Evolutionary conservation across 768 basidiomycete genomes (phyloP).

Genomic region (Termitomyces sp.): DNA sequence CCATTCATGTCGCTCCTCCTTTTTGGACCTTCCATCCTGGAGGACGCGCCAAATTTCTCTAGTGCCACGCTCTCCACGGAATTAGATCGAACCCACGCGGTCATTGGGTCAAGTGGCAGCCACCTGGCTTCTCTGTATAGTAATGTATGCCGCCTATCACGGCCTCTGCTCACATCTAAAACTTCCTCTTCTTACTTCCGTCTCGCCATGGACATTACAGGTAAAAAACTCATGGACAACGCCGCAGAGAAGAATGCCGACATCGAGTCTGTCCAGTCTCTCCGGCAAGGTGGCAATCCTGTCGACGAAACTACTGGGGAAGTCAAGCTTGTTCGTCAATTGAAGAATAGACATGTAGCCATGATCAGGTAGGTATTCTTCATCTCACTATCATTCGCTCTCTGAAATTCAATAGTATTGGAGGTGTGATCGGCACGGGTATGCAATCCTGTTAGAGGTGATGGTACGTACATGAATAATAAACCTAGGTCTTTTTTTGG

Average conservation of each 20-base stretch:
- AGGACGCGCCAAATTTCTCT: no score
- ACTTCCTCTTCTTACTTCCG: not conserved
- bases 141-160: no score
- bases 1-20: no score
- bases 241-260: slow-evolving; percentile 14
- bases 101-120: no score
- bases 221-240: slow-evolving; percentile 2
- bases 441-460: slow-evolving; percentile 17
- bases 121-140: no score
- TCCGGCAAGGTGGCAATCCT: slow-evolving; percentile 6
- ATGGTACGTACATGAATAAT: not conserved
- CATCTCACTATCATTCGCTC: not conserved
- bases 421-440: slow-evolving; percentile 58
- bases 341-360: slow-evolving; percentile 75
- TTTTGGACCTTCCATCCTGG: no score
- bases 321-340: slow-evolving; percentile 45
- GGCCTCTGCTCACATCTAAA: no score
- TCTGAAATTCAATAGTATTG: slow-evolving; percentile 36
- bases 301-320: slow-evolving; percentile 12
- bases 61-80: no score
- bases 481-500: slow-evolving; percentile 42
- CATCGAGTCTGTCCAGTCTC: slow-evolving; percentile 19
- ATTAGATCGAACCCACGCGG: no score
- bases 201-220: not conserved
- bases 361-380: slow-evolving; percentile 56